Base-by-base conservation (phyloP, 495 filamentous ascomycete species). In the Diplogelasinospora grovesii region DNA sequence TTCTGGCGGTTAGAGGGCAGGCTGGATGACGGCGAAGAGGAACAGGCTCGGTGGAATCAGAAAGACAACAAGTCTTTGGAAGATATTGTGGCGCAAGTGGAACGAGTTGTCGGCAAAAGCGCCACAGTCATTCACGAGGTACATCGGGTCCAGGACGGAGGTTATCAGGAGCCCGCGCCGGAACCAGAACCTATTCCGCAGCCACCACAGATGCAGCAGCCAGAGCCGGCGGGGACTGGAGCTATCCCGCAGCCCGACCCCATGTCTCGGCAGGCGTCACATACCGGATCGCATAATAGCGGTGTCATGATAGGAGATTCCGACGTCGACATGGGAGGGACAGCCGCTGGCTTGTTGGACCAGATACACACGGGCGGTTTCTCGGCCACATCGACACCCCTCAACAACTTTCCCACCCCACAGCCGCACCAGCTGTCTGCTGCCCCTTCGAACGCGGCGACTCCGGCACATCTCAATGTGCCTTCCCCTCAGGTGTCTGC, bases 261-360 rank as follows among this genome's bases (percentile, higher is more conserved):
- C 14, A 63, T 72, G 56, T 70, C 68, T 8, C 61, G 67, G 15
- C 65, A 71, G 48, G 57, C 60, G 16, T 73, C 71, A 3, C 66
- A 69, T 7, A 49, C 66, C 9, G 68, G 66, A 11, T 70, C 69
- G 20, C 64, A 66, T 43, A 56, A 59, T 31, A 73, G 71, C 50
- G 75, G 69, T n/a, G 60, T 71, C 23, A 63, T 74, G 57, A 54
- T 69, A 28, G 66, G 64, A 3, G 75, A 79, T 50, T 65, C 68
- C 8, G 82, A 84, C 52, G 72, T 85, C 46, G 71, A 81, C 40
- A 79, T 85, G 77, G 80, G 76, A 21, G 71, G 76, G 22, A 76
- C 74, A 1, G 74, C 70, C 1, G 78, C 75, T 26, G 70, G 77
- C 36, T 60, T 83, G 14, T 63, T 83, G 6, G 75, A 83, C 55